phyloP scores from a whole-genome alignment of 805 yeast species.

The Cyberlindnera maclurae region DNA sequence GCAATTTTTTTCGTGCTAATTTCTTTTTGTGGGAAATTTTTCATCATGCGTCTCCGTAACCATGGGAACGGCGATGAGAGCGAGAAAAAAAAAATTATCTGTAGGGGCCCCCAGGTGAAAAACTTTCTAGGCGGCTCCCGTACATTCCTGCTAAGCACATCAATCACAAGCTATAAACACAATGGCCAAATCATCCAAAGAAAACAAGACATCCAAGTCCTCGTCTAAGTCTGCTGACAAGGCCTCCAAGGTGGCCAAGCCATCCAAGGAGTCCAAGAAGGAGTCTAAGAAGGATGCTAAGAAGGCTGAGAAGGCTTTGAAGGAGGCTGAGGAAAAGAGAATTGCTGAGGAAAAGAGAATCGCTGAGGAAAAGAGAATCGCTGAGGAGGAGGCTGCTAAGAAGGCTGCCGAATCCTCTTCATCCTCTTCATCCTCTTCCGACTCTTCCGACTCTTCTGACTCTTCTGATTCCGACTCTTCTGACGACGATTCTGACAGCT shows the following conservation, averaged over 20 bases:
- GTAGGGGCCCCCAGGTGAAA: neutral
- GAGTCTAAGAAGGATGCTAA: slow-evolving; percentile 24
- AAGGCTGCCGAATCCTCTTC: slow-evolving; percentile 21
- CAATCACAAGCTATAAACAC: neutral
- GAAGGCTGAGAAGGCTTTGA: slow-evolving; percentile 23
- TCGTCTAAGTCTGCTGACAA: slow-evolving; percentile 13
- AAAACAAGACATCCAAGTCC: slow-evolving; percentile 11
- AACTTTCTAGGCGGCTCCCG: neutral
- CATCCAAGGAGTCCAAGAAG: slow-evolving; percentile 19
- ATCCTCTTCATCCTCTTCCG: slow-evolving; percentile 6
- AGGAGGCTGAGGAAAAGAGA: slow-evolving; percentile 21
- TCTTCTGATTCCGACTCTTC: slow-evolving; percentile 11
- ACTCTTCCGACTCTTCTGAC: slow-evolving; percentile 13
- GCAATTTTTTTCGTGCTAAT: neutral
- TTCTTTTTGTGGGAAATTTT: neutral
- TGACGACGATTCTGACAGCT: slow-evolving; percentile 22
- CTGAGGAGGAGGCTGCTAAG: slow-evolving; percentile 23
- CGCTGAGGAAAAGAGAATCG: slow-evolving; percentile 18
- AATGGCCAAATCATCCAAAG: slow-evolving; percentile 8
- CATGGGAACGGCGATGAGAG: slow-evolving; percentile 1
- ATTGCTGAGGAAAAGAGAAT: slow-evolving; percentile 19
- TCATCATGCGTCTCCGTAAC: neutral
- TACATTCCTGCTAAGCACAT: neutral
- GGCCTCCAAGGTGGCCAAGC: slow-evolving; percentile 20
- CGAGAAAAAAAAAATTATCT: neutral